Conservation (phyloP, 2,329 filamentous ascomycete genomes). For the Cercospora canescens region DNA sequence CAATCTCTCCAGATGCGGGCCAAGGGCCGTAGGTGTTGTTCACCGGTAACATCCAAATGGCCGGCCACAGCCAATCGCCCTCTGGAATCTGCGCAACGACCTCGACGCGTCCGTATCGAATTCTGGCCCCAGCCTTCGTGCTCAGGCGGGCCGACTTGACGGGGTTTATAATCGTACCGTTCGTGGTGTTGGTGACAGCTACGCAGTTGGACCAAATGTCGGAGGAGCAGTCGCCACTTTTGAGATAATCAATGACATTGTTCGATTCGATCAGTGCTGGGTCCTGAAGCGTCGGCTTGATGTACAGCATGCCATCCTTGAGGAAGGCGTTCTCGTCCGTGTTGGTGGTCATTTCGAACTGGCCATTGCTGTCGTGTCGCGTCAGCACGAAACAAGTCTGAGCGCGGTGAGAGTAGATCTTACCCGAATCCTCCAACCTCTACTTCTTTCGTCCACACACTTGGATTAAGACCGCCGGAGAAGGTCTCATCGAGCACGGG, state of each 20-base stretch:
- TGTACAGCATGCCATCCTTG: conserved; percentile 66
- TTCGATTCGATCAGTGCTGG: conserved; percentile 64
- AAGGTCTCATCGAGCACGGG: conserved; percentile 68
- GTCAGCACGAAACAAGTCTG: conserved; percentile 16
- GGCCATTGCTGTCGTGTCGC: conserved; percentile 61
- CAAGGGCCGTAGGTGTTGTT: conserved; percentile 71
- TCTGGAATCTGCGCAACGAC: conserved; percentile 73
- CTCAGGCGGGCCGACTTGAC: conserved; percentile 76
- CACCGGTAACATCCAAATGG: conserved; percentile 86
- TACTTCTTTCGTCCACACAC: conserved; percentile 73
- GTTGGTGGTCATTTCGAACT: conserved; percentile 76
- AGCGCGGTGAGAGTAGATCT: conserved; percentile 31
- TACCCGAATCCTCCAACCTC: conserved; percentile 76
- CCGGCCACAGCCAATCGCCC: conserved; percentile 88
- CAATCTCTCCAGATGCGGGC: conserved; percentile 81
- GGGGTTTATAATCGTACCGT: conserved; percentile 74
- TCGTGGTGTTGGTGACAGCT: conserved; percentile 72
- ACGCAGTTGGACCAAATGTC: conserved; percentile 62
- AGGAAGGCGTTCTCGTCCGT: conserved; percentile 74
- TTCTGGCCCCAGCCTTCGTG: conserved; percentile 67
- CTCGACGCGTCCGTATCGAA: conserved; percentile 81
- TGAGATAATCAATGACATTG: conserved; percentile 66
- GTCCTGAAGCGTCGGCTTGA: conserved; percentile 78
- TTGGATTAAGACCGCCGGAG: conserved; percentile 52
- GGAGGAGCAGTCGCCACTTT: conserved; percentile 68